A percentile compares a stretch with the other conserved stretches of the same genome.
Conservation (phyloP, 176 grass and related monocot genomes). For the Rhipidocladum racemiflorum region DNA sequence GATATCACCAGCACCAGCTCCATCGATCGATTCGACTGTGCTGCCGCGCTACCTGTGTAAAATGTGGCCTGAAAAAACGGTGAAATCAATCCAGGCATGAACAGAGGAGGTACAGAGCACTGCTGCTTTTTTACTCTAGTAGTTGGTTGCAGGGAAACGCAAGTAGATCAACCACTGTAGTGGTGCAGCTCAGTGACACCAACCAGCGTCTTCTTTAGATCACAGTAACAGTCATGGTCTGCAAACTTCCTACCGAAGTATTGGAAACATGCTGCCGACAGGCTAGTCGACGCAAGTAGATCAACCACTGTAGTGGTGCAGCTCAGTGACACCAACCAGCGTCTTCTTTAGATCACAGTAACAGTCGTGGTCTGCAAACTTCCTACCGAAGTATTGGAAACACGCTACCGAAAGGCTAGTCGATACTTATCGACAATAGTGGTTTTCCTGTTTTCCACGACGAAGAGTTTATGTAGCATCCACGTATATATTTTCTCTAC, state of each 20-base stretch:
- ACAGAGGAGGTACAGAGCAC: neutral
- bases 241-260: neutral
- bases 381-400: too few species aligned
- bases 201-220: neutral
- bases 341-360: neutral
- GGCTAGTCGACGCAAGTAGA: too few species aligned
- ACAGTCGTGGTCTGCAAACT: neutral
- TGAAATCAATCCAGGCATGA: neutral
- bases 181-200: neutral
- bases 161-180: too few species aligned
- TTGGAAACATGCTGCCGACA: too few species aligned
- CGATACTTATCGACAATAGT: neutral
- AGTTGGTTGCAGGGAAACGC: too few species aligned
- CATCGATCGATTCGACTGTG: slow-evolving; percentile 20
- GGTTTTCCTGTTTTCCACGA: neutral
- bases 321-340: neutral
- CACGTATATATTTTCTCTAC: neutral
- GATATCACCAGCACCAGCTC: slow-evolving; percentile 74
- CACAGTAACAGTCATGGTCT: neutral
- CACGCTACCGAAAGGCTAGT: neutral
- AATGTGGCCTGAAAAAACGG: neutral
- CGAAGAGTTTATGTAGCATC: neutral
- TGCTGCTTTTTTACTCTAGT: too few species aligned
- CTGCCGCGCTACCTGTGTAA: neutral
- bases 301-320: too few species aligned